A percentile compares a stretch with the other conserved stretches of the same genome.
phyloP scores from a whole-genome alignment of 371 early-diverging fungal genomes.

The Phascolomyces articulosus region DNA sequence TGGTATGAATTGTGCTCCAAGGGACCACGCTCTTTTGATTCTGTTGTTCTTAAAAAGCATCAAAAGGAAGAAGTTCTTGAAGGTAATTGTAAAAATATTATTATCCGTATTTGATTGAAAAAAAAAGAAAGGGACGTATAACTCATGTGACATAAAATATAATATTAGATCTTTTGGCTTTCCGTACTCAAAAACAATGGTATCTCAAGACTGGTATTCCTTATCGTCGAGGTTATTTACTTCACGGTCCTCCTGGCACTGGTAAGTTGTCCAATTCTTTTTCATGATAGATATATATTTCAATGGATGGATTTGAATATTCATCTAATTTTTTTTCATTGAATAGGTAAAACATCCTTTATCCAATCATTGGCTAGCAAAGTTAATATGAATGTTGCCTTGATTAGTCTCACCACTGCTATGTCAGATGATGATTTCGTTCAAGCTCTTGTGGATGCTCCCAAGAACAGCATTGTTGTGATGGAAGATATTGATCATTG shows the following conservation, averaged over 20 bases:
- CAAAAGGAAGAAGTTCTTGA: slow-evolving; percentile 37
- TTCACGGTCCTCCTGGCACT: slow-evolving; percentile 75
- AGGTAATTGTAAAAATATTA: slow-evolving; percentile 1
- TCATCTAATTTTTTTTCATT: too few relatives aligned
- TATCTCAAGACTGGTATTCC: slow-evolving; percentile 91
- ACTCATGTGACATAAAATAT: too few relatives aligned
- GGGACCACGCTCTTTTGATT: slow-evolving; percentile 33
- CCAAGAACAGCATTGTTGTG: slow-evolving; percentile 37
- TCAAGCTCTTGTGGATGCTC: slow-evolving; percentile 26
- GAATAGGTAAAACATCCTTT: slow-evolving; percentile 54
- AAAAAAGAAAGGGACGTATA: too few relatives aligned
- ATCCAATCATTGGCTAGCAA: slow-evolving; percentile 65
- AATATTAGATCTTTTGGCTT: slow-evolving; percentile 34
- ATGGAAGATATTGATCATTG: slow-evolving; percentile 59
- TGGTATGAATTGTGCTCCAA: slow-evolving; percentile 29
- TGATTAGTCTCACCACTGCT: slow-evolving; percentile 35
- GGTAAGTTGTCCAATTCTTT: slow-evolving; percentile 25
- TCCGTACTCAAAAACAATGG: slow-evolving; percentile 61
- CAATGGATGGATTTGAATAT: too few relatives aligned
- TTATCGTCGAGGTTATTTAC: slow-evolving; percentile 85
- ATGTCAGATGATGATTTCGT: slow-evolving; percentile 41
- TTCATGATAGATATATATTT: too few relatives aligned
- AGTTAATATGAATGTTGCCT: slow-evolving; percentile 43
- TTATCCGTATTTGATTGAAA: background rate
- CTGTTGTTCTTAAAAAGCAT: slow-evolving; percentile 40